These are phyloP conservation scores for Aspergillus chevalieri DNA, from an alignment of 2,329 filamentous ascomycete species.

Conservation along the genomic window DNA sequence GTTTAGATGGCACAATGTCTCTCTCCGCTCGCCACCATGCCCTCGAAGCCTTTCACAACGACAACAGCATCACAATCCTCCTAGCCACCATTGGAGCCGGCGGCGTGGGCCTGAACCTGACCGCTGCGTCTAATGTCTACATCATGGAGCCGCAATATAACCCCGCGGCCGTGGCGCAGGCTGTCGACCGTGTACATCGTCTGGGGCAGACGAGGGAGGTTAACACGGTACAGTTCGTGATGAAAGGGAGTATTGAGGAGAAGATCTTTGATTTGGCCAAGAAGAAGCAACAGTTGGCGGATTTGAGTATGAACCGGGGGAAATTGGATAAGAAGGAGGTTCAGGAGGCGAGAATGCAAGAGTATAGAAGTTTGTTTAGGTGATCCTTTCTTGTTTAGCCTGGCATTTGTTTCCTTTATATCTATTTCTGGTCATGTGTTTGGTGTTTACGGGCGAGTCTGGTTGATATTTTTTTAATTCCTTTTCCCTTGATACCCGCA, in stretches of 20 bases:
- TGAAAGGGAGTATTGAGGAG: slow-evolving; percentile 86
- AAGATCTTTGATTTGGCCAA: slow-evolving; percentile 84
- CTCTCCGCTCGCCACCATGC: slow-evolving; percentile 67
- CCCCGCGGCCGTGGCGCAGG: slow-evolving; percentile 88
- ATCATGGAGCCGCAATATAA: slow-evolving; percentile 99
- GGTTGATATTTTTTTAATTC: background rate
- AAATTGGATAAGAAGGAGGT: slow-evolving; percentile 56
- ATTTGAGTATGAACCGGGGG: slow-evolving; percentile 70
- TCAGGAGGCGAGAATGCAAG: slow-evolving; percentile 57
- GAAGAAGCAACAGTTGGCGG: slow-evolving; percentile 88
- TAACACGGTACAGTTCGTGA: slow-evolving; percentile 80
- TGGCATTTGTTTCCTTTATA: background rate
- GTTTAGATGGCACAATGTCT: slow-evolving; percentile 87
- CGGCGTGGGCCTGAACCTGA: slow-evolving; percentile 85
- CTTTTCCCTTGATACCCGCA: slow-evolving; percentile 1
- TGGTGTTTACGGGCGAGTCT: background rate
- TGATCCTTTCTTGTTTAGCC: slow-evolving; percentile 16
- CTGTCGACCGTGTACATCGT: slow-evolving; percentile 86
- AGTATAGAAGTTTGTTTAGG: slow-evolving; percentile 55
- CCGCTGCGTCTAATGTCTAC: slow-evolving; percentile 77
- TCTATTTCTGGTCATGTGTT: background rate
- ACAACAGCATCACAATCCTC: slow-evolving; percentile 67
- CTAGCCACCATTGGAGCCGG: slow-evolving; percentile 90
- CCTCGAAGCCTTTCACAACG: slow-evolving; percentile 70
- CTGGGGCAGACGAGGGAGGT: slow-evolving; percentile 87